Percentiles rank a stretch among this genome's conserved stretches.
Conservation (phyloP, 2,329 filamentous ascomycete genomes). For the Beauveria bassiana region DNA sequence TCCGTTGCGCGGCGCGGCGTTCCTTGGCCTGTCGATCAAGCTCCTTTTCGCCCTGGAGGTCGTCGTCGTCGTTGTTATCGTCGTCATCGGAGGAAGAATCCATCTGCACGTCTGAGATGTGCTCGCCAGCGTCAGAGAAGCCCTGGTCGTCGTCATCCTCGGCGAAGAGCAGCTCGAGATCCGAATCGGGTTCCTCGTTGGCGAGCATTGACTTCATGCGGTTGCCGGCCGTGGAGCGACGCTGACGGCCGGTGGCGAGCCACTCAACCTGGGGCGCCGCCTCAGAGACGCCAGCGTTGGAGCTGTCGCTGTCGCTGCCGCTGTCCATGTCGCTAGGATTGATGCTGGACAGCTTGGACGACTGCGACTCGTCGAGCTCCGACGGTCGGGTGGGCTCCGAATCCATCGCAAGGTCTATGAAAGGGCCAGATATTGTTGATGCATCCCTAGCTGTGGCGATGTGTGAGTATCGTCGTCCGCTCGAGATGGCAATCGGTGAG, state of each 20-base stretch:
- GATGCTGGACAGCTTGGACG: slow-evolving; percentile 20
- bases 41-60: slow-evolving; percentile 81
- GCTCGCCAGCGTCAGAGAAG: slow-evolving; percentile 61
- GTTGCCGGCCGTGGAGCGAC: slow-evolving; percentile 76
- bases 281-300: slow-evolving; percentile 28
- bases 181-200: slow-evolving; percentile 61
- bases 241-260: slow-evolving; percentile 65
- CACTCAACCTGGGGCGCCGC: slow-evolving; percentile 46
- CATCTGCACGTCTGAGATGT: slow-evolving; percentile 71
- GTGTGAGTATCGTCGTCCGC: background rate
- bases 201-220: slow-evolving; percentile 72
- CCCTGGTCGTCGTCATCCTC: slow-evolving; percentile 63
- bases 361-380: slow-evolving; percentile 26
- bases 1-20: slow-evolving; percentile 59
- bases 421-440: background rate
- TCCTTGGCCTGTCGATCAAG: slow-evolving; percentile 68
- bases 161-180: slow-evolving; percentile 68
- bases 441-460: background rate
- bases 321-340: slow-evolving; percentile 19
- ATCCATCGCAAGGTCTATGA: slow-evolving; percentile 19
- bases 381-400: slow-evolving; percentile 21
- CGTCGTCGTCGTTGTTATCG: slow-evolving; percentile 60
- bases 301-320: slow-evolving; percentile 24
- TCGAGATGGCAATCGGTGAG: background rate
- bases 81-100: slow-evolving; percentile 81